phyloP scores from a whole-genome alignment of 805 yeast genomes.

The Clavispora asparagi region DNA sequence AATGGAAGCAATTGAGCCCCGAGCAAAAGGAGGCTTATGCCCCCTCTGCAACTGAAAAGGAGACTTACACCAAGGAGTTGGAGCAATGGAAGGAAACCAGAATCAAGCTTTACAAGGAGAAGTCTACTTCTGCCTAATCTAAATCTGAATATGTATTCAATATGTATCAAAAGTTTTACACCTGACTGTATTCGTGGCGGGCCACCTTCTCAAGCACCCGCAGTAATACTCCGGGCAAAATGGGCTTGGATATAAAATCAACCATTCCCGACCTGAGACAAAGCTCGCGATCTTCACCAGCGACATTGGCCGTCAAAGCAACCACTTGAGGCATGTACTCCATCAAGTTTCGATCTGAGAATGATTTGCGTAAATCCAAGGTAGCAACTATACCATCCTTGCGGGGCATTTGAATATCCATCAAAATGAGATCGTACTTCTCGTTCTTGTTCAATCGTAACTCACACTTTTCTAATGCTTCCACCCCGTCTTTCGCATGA shows the following conservation, averaged over 20 bases:
- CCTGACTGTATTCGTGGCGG: background rate
- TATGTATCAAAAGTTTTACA: background rate
- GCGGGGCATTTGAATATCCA: constrained; percentile 54
- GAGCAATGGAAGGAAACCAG: constrained; percentile 30
- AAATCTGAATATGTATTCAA: background rate
- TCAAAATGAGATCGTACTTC: constrained; percentile 46
- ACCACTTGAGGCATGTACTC: constrained; percentile 33
- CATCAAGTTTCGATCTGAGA: constrained; percentile 15
- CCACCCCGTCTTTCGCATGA: constrained; percentile 48
- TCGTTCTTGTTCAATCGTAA: constrained; percentile 17
- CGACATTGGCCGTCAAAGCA: constrained; percentile 50
- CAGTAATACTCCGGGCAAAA: constrained; percentile 41
- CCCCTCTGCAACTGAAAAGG: constrained; percentile 15
- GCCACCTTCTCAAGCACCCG: constrained; percentile 24
- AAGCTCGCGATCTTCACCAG: constrained; percentile 45
- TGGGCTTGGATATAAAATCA: constrained; percentile 50
- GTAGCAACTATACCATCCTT: constrained; percentile 55
- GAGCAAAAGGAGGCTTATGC: constrained; percentile 24
- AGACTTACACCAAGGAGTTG: constrained; percentile 16
- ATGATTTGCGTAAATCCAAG: constrained; percentile 29
- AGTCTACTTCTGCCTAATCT: background rate
- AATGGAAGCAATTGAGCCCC: constrained; percentile 28
- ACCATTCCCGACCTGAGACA: constrained; percentile 49
- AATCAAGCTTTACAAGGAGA: constrained; percentile 15
- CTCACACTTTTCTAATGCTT: constrained; percentile 34